phyloP scores from a whole-genome alignment of 2,329 filamentous ascomycete genomes.

The Ophiocordyceps unilateralis region DNA sequence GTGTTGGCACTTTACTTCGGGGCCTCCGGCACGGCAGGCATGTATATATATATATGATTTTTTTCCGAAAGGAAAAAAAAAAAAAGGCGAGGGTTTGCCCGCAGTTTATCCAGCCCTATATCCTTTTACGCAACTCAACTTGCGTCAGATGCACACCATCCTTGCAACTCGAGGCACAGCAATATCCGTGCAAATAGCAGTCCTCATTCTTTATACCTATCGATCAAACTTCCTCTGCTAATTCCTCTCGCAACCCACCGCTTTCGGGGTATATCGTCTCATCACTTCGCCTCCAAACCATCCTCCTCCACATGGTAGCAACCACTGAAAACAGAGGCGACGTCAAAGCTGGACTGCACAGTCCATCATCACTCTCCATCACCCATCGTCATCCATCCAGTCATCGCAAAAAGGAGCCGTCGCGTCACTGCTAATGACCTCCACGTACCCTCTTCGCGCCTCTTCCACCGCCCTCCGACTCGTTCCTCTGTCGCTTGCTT shows the following conservation, averaged over 20 bases:
- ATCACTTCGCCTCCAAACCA: not conserved
- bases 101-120: not conserved
- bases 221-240: not conserved
- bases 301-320: not conserved
- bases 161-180: too few species aligned
- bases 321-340: not conserved
- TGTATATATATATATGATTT: too few species aligned
- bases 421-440: conserved; percentile 13
- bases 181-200: not conserved
- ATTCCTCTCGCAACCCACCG: not conserved
- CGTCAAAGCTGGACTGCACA: too few species aligned
- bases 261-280: not conserved
- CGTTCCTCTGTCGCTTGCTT: conserved; percentile 39
- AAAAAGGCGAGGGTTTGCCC: too few species aligned
- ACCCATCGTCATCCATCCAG: not conserved
- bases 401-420: not conserved
- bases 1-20: too few species aligned
- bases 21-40: too few species aligned
- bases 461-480: conserved; percentile 21
- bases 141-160: too few species aligned
- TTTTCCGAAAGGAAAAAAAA: too few species aligned
- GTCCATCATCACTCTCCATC: too few species aligned
- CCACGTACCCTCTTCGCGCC: conserved; percentile 25
- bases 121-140: too few species aligned
- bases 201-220: too few species aligned